Evolutionary conservation across 768 basidiomycete genomes (phyloP).

Genomic region (Amanita subjunquillea): DNA sequence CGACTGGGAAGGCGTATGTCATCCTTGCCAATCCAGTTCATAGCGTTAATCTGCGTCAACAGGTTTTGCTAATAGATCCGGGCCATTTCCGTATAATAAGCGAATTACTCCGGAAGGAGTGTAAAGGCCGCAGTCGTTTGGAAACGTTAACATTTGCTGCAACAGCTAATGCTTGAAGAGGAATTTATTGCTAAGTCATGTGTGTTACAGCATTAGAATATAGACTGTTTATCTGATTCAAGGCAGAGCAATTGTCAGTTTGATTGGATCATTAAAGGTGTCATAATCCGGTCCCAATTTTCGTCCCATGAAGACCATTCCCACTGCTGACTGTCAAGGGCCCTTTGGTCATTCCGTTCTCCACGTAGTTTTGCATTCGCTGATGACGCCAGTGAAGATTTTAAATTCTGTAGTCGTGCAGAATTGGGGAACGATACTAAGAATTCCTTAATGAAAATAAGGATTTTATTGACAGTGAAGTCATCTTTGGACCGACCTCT

Average conservation of each 20-base stretch:
- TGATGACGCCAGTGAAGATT: constrained; percentile 32
- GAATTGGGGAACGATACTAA: constrained; percentile 54
- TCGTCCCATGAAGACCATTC: constrained; percentile 76
- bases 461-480: constrained; percentile 2
- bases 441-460: constrained; percentile 29
- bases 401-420: constrained; percentile 36
- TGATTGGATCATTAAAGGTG: constrained; percentile 35
- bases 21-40: not conserved
- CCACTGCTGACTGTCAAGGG: constrained; percentile 19
- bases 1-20: constrained; percentile 82
- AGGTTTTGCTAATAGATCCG: constrained; percentile 93
- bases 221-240: not conserved
- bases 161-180: constrained; percentile 25
- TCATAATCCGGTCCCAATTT: constrained; percentile 69
- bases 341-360: constrained; percentile 4
- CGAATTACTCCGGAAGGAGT: constrained; percentile 85
- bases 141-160: constrained; percentile 76
- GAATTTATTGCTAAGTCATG: not conserved
- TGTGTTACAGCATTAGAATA: not conserved
- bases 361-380: constrained; percentile 9
- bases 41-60: constrained; percentile 4
- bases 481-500: constrained; percentile 33
- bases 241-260: not conserved
- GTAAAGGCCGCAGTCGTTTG: constrained; percentile 77
- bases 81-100: constrained; percentile 83